Base-by-base conservation (phyloP, 106 monocot genomes). In the Acorus gramineus region DNA sequence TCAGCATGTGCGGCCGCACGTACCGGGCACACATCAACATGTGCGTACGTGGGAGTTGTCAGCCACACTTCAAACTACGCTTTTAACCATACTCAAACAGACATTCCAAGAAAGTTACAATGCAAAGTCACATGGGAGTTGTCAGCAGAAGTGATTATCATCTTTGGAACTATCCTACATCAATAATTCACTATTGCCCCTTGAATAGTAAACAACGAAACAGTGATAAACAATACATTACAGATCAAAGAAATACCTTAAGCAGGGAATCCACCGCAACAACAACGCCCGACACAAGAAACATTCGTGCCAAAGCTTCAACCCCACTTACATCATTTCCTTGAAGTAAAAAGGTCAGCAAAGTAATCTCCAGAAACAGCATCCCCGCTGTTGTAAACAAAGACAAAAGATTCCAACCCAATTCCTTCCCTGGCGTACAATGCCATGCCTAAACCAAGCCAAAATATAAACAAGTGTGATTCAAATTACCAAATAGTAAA, bases 311-410 rank as follows among this genome's bases (percentile, higher is more conserved):
- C 57, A 95, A 77, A 71, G 86, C 80, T 43, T 90, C 90, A 61
- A 84, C 66, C 11, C 82, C 95, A 74, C 80, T 71, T 3, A 82
- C 76, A 54, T 82, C 62, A 62, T 95, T 95, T 75, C 95, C 90
- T 87, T 95, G 84, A 66, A 95, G 82, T 74, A 95, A 64, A 73
- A 95, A 90, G 6, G 95, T 87, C 55, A 95, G 63, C 69, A 95
- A 65, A 58, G 90, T 95, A 64, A 95, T 71, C 85, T 95, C 95
- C 60, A 95, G 53, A 76, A 95, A 90, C 49, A 95, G 46, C 80
- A 95, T 74, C 51, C 95, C 95, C 3, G 90, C 87, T 71, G 78
- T 72, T 61, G 90, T 90, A 14, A 80, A 79, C 56, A 95, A 61
- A 12, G 95, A 87, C 42, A 95, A 52, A 53, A 85, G 57, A 69